These are phyloP conservation scores for Chrysosporium keratinophilum DNA, from an alignment of 2,329 filamentous ascomycete species.

Conservation along the genomic window DNA sequence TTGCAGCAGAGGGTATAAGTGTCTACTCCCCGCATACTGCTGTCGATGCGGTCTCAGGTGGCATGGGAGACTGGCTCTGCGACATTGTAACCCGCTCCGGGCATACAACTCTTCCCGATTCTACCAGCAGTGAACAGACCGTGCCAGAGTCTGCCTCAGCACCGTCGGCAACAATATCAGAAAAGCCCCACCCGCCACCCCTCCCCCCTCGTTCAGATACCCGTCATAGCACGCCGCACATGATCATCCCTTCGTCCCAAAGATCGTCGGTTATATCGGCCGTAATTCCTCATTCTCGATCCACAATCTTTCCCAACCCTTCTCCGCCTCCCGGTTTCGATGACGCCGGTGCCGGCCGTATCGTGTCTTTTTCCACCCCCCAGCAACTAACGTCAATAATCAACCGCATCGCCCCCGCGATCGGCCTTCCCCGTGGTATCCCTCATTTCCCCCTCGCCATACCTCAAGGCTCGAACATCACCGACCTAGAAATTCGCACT, in stretches of 20 bases:
- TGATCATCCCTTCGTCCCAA: slow-evolving; percentile 17
- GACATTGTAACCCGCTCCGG: slow-evolving; percentile 61
- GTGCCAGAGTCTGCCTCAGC: slow-evolving; percentile 11
- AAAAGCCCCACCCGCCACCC: background rate
- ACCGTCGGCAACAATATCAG: slow-evolving; percentile 9
- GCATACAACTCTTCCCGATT: background rate
- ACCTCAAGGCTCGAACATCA: slow-evolving; percentile 47
- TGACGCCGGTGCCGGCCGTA: slow-evolving; percentile 51
- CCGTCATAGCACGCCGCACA: background rate
- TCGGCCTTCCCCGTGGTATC: slow-evolving; percentile 58
- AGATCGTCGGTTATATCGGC: background rate
- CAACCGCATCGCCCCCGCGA: slow-evolving; percentile 48
- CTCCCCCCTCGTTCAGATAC: slow-evolving; percentile 4
- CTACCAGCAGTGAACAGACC: background rate
- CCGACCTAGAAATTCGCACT: slow-evolving; percentile 50
- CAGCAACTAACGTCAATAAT: slow-evolving; percentile 51
- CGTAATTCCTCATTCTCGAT: slow-evolving; percentile 22
- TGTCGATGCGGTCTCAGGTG: slow-evolving; percentile 72
- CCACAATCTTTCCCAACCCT: slow-evolving; percentile 39
- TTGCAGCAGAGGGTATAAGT: slow-evolving; percentile 78
- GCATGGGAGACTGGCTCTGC: slow-evolving; percentile 89
- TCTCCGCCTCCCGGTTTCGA: slow-evolving; percentile 31
- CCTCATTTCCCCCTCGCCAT: slow-evolving; percentile 55
- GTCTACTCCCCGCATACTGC: slow-evolving; percentile 96
- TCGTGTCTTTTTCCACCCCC: slow-evolving; percentile 45